Evolutionary conservation across 1,284 basidiomycete genomes (phyloP).

Genomic region (Moesziomyces sp.): DNA sequence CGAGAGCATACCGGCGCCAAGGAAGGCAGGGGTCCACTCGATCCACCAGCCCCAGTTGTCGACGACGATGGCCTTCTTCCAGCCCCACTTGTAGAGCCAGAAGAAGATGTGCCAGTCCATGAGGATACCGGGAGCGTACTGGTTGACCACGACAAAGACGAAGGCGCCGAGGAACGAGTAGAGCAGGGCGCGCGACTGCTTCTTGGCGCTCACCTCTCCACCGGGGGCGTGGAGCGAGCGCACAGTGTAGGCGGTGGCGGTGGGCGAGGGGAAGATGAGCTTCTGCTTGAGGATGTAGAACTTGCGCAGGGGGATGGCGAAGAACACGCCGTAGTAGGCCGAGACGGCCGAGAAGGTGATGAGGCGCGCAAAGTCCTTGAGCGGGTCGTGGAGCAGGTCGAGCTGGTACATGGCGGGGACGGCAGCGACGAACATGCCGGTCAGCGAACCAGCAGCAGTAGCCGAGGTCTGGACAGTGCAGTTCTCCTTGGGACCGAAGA

Average conservation of each 20-base stretch:
- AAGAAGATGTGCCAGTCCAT: conserved; percentile 76
- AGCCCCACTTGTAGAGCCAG: conserved; percentile 75
- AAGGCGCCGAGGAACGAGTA: conserved; percentile 72
- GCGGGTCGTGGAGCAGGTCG: conserved; percentile 49
- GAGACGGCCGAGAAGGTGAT: conserved; percentile 74
- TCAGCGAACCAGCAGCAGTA: conserved; percentile 62
- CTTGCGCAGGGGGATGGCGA: conserved; percentile 75
- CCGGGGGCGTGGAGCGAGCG: conserved; percentile 73
- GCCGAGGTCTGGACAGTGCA: conserved; percentile 68
- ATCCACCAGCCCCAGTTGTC: conserved; percentile 70
- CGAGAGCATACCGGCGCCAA: conserved; percentile 76
- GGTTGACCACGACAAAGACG: conserved; percentile 73
- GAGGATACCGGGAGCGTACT: conserved; percentile 74
- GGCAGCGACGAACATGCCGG: conserved; percentile 76
- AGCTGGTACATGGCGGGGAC: conserved; percentile 77
- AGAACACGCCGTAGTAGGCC: conserved; percentile 77
- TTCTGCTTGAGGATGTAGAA: conserved; percentile 78
- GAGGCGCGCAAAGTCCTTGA: conserved; percentile 55
- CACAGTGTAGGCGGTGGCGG: conserved; percentile 78
- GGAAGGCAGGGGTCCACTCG: conserved; percentile 76
- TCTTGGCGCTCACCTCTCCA: conserved; percentile 70
- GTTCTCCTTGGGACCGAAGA: conserved; percentile 78
- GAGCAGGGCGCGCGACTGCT: conserved; percentile 74
- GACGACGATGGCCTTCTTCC: conserved; percentile 74
- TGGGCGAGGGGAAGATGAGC: conserved; percentile 77